Evolutionary conservation across 257 asterid genomes (phyloP).

Genomic region (Penstemon eatonii): DNA sequence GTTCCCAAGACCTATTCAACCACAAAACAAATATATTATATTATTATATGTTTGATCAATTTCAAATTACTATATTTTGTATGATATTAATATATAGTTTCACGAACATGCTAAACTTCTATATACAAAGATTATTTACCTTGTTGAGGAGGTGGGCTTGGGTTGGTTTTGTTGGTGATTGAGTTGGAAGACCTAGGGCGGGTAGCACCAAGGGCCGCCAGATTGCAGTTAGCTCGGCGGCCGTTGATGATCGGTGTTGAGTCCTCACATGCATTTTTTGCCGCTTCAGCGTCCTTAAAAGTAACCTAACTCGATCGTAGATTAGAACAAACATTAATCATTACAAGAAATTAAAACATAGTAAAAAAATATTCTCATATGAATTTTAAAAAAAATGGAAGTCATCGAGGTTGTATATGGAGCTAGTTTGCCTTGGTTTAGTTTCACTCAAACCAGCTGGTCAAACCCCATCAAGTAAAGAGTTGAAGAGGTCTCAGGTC

Average conservation of each 20-base stretch:
- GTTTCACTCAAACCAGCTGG: too few species aligned
- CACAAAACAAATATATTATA: too few species aligned
- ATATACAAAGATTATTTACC: slow-evolving; percentile 29
- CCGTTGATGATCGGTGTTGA: slow-evolving; percentile 80
- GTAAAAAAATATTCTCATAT: neutral
- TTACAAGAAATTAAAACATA: too few species aligned
- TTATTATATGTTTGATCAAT: too few species aligned
- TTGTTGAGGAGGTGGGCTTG: slow-evolving; percentile 57
- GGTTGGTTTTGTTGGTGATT: slow-evolving; percentile 24
- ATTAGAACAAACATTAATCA: neutral
- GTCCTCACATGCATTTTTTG: slow-evolving; percentile 86
- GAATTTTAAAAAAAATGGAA: neutral
- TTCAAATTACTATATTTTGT: too few species aligned
- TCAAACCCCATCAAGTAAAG: too few species aligned
- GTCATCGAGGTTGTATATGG: too few species aligned
- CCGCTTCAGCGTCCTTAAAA: slow-evolving; percentile 74
- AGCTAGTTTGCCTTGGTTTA: too few species aligned
- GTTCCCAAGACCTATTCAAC: too few species aligned
- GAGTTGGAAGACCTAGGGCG: slow-evolving; percentile 55
- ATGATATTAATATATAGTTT: too few species aligned
- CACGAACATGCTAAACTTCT: too few species aligned
- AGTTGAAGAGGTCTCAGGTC: too few species aligned
- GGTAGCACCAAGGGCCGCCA: slow-evolving; percentile 84
- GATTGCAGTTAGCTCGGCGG: slow-evolving; percentile 96
- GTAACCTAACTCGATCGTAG: slow-evolving; percentile 54